These are phyloP conservation scores for Yamadazyma pseudoaaseri DNA, from an alignment of 1,139 yeast genomes.

Conservation along the genomic window DNA sequence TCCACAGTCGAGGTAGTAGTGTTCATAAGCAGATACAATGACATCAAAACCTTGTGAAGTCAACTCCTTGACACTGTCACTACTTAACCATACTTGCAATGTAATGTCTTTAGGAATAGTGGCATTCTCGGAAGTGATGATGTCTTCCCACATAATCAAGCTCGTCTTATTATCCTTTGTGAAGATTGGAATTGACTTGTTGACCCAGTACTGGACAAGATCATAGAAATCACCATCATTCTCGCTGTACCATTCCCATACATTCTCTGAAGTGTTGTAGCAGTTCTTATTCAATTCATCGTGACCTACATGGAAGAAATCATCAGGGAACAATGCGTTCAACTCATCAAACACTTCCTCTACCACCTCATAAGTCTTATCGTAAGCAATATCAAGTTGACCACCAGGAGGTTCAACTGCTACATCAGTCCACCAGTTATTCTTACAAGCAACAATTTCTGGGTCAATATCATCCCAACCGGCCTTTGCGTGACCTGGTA, in stretches of 20 bases:
- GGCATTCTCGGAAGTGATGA: conserved; percentile 26
- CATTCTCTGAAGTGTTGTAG: conserved; percentile 28
- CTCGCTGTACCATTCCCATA: conserved; percentile 14
- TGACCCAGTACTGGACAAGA: conserved; percentile 40
- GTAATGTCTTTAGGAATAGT: conserved; percentile 23
- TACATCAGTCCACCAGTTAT: conserved; percentile 29
- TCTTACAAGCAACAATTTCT: conserved; percentile 33
- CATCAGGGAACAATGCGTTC: conserved; percentile 32
- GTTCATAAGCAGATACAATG: conserved; percentile 36
- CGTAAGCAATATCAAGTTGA: conserved; percentile 39
- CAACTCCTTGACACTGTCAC: conserved; percentile 26
- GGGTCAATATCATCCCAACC: conserved; percentile 43
- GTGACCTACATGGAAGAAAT: conserved; percentile 45
- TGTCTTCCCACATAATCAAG: conserved; percentile 51
- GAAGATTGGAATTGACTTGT: conserved; percentile 37
- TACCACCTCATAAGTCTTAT: conserved; percentile 36
- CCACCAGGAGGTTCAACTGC: conserved; percentile 51
- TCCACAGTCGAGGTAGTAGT: conserved; percentile 49
- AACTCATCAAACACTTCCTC: conserved; percentile 37
- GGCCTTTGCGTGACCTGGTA: conserved; percentile 49
- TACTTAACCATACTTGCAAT: conserved; percentile 43
- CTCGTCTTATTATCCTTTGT: conserved; percentile 20
- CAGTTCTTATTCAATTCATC: conserved; percentile 43
- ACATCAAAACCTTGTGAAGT: conserved; percentile 42
- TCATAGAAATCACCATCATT: conserved; percentile 20